Evolutionary conservation across 169 alveolate genomes (phyloP), one percentile per base, ranked within the genome.

Genomic region (Neospora caninum): DNA sequence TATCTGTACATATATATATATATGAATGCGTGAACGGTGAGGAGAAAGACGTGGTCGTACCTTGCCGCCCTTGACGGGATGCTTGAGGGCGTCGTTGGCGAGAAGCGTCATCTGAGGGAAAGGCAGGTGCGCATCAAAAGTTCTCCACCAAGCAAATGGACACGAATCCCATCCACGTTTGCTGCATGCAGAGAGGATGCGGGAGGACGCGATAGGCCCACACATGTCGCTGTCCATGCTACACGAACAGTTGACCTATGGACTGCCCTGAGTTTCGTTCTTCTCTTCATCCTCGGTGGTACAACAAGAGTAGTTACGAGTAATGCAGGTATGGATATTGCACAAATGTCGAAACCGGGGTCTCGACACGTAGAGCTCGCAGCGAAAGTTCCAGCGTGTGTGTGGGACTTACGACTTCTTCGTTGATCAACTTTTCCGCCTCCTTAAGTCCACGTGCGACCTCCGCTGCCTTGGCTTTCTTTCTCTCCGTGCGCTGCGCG

Each of bases 31-130:
- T 64, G n/a, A 0, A 64, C n/a, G 31, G 25, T 7, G 7, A 64
- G 73, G 31, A 64, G 31, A 64, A 22, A 64, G 73, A 16, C 73
- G 39, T 13, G 42, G 43, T 22, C 84, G 38, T 36, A 73, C 84
- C 42, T 73, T 31, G 27, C 84, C 20, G 2, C 84, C 84, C 20
- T 36, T 73, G 84, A 73, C 1, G 45, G 84, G 84, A 43, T 73
- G 84, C 25, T 73, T 73, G 42, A 73, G 45, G 42, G 84, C 84
- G 84, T 73, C 84, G 84, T 73, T 34, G 84, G 45, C 42, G 16
- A 73, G 84, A 18, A 73, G 84, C 38, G 43, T 43, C 84, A 73
- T 36, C 84, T 73, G 84, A 9, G n/a, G 84, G n/a, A n/a, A n/a
- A n/a, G 7, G 7, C n/a, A 73, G 84, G 7, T 1, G 16, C 4